Conservation (phyloP, 2,329 filamentous ascomycete species). For the Pyrenophora graminea region DNA sequence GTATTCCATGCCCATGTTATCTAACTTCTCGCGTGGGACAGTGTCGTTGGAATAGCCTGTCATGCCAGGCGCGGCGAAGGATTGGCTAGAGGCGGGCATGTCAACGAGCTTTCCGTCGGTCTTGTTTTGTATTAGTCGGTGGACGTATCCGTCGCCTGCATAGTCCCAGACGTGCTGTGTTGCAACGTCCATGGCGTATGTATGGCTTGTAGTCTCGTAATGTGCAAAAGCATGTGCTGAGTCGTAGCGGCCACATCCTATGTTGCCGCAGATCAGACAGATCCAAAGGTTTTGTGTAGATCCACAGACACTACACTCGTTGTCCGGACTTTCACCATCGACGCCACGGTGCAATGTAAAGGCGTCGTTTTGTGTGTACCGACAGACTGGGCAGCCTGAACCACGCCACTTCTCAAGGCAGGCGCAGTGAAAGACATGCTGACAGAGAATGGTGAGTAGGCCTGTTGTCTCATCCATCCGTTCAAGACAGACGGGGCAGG, state of each 20-base stretch:
- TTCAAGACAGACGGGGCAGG: conserved; percentile 94
- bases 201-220: conserved; percentile 86
- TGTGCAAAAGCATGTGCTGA: conserved; percentile 90
- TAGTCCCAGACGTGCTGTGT: conserved; percentile 99
- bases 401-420: conserved; percentile 97
- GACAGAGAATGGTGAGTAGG: conserved; percentile 91
- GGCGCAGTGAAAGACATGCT: conserved; percentile 96
- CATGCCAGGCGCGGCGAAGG: conserved; percentile 41
- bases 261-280: conserved; percentile 88
- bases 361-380: conserved; percentile 74
- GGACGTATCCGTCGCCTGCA: conserved; percentile 91
- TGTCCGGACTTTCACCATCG: conserved; percentile 57
- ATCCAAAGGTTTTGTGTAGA: conserved; percentile 87
- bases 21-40: conserved; percentile 71
- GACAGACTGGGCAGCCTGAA: conserved; percentile 89
- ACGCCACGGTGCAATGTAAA: conserved; percentile 34
- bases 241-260: conserved; percentile 94
- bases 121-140: conserved; percentile 92
- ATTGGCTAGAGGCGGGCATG: conserved; percentile 62
- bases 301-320: conserved; percentile 81
- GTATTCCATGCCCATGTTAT: conserved; percentile 89
- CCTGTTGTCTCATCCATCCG: conserved; percentile 98
- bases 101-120: conserved; percentile 91
- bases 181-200: conserved; percentile 88
- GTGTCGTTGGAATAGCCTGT: conserved; percentile 62